These are phyloP conservation scores for Chlamydomonas sphaeroides DNA, from an alignment of 139 green algal genomes.

Conservation along the genomic window DNA sequence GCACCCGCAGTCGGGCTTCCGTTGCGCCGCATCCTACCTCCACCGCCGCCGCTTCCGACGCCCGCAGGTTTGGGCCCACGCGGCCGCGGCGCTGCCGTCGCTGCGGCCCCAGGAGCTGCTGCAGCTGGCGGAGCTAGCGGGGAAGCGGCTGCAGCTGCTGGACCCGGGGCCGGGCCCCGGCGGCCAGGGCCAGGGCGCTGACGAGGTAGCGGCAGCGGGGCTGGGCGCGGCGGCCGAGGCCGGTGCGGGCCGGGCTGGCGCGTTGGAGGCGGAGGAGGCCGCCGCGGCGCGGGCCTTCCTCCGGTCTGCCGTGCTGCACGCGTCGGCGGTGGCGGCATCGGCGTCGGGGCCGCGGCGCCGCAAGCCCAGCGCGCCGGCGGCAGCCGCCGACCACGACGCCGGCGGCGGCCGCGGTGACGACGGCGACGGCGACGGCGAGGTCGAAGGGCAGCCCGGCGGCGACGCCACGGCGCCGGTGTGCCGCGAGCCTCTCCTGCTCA, in stretches of 20 bases:
- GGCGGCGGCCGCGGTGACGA: too few species aligned
- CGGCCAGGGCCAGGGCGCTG: not conserved
- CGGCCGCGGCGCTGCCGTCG: not conserved
- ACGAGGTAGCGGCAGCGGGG: not conserved
- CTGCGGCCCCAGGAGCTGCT: not conserved
- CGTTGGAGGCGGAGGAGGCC: not conserved
- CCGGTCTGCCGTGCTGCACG: too few species aligned
- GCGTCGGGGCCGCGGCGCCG: too few species aligned
- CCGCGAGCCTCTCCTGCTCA: not conserved
- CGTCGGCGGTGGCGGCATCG: too few species aligned
- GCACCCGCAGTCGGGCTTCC: not conserved
- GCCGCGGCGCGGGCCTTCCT: not conserved
- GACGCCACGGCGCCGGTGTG: not conserved
- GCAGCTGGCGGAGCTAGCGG: not conserved
- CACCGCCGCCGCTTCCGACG: not conserved
- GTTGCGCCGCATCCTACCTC: not conserved
- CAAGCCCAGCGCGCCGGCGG: too few species aligned
- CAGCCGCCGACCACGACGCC: too few species aligned
- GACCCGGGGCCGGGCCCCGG: too few species aligned
- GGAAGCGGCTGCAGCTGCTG: not conserved
- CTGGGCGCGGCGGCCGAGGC: not conserved
- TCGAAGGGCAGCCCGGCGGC: not conserved
- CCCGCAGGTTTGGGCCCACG: conserved; percentile 2
- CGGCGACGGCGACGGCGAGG: too few species aligned
- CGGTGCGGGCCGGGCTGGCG: not conserved